phyloP scores from a whole-genome alignment of 805 yeast species.

The Metschnikowia anglica region DNA sequence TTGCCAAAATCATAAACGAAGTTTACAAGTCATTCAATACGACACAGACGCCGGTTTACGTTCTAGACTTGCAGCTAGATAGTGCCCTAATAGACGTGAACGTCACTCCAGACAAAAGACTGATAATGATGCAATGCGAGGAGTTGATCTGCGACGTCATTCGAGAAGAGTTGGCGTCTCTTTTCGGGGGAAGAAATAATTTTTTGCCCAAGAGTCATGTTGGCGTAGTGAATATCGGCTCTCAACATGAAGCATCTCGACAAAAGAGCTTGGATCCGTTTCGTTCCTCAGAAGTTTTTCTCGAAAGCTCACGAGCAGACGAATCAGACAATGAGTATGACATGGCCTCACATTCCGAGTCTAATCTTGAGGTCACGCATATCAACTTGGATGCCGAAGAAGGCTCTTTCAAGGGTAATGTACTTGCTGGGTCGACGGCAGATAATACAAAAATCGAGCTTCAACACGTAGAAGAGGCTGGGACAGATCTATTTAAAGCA shows the following conservation, averaged over 20 bases:
- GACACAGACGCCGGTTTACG: slow-evolving; percentile 69
- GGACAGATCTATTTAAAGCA: neutral
- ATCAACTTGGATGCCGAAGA: slow-evolving; percentile 2
- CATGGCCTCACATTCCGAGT: neutral
- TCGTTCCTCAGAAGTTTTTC: slow-evolving; percentile 22
- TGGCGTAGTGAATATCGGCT: slow-evolving; percentile 27
- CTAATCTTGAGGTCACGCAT: slow-evolving; percentile 4
- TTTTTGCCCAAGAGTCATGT: slow-evolving; percentile 33
- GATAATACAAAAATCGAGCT: slow-evolving; percentile 11
- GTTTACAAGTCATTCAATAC: slow-evolving; percentile 69
- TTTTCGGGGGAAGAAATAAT: slow-evolving; percentile 45
- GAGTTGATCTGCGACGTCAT: slow-evolving; percentile 53
- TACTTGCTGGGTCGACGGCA: neutral
- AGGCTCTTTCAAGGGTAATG: neutral
- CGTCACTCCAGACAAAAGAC: slow-evolving; percentile 88
- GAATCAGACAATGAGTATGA: neutral
- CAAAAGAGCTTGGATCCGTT: slow-evolving; percentile 4
- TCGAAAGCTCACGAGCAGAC: neutral
- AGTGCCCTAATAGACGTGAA: slow-evolving; percentile 70
- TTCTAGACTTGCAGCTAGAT: slow-evolving; percentile 57
- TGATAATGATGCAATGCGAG: slow-evolving; percentile 69
- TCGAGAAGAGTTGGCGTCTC: slow-evolving; percentile 46
- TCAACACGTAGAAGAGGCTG: neutral
- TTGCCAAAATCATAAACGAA: slow-evolving; percentile 66
- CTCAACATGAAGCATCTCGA: neutral